These are phyloP conservation scores for Aspergillus biplanus DNA, from an alignment of 495 filamentous ascomycete species.

Conservation along the genomic window DNA sequence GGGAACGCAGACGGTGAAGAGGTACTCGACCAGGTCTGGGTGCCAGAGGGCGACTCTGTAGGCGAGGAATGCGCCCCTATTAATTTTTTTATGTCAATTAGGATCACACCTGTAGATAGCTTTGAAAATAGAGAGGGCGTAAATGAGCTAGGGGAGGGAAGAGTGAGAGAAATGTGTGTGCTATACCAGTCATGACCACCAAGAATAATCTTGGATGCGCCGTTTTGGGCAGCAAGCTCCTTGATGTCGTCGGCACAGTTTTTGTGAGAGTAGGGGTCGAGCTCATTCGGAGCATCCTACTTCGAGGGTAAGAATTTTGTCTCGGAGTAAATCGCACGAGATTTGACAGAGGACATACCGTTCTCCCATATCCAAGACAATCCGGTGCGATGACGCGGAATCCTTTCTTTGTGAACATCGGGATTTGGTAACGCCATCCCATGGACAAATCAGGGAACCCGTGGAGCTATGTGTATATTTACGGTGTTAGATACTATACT, in stretches of 20 bases:
- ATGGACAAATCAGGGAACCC: constrained; percentile 71
- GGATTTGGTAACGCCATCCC: constrained; percentile 85
- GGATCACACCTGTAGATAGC: too few relatives aligned
- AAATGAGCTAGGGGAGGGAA: background rate
- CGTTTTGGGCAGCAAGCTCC: constrained; percentile 62
- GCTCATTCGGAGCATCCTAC: constrained; percentile 61
- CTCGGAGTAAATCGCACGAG: background rate
- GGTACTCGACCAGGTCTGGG: constrained; percentile 67
- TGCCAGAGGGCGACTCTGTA: constrained; percentile 71
- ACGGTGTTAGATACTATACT: background rate
- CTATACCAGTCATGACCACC: constrained; percentile 88
- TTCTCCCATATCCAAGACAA: constrained; percentile 79
- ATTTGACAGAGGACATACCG: constrained; percentile 45
- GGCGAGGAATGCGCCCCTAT: constrained; percentile 58
- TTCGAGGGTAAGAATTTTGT: background rate
- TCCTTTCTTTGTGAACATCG: constrained; percentile 66
- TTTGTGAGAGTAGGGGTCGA: constrained; percentile 68
- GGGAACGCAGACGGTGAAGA: constrained; percentile 82
- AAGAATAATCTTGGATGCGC: constrained; percentile 64
- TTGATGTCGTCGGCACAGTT: constrained; percentile 71
- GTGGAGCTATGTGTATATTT: constrained; percentile 52
- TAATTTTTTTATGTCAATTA: constrained; percentile 1
- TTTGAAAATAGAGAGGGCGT: too few relatives aligned
- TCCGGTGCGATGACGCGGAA: constrained; percentile 78
- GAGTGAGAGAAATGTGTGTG: background rate